Evolutionary conservation across 768 basidiomycete genomes (phyloP).

Genomic region (Albatrellus ellisii): DNA sequence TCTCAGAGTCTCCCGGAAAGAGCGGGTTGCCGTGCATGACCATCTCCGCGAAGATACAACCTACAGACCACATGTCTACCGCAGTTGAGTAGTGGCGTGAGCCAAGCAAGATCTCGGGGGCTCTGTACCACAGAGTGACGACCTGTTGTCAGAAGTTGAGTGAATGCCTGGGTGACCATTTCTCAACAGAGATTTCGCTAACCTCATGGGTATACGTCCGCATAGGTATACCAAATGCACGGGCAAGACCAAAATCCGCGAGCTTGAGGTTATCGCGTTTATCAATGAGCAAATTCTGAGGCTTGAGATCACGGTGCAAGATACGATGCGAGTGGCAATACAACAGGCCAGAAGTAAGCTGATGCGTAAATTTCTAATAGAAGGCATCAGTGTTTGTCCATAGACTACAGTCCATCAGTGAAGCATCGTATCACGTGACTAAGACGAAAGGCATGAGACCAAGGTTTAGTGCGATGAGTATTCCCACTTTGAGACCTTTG

Average conservation of each 20-base stretch:
- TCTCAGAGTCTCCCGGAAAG: conserved; percentile 99
- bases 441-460: not conserved
- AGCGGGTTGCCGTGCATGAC: conserved; percentile 80
- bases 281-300: conserved; percentile 42
- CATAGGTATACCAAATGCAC: conserved; percentile 90
- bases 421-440: too few relatives aligned
- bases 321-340: conserved; percentile 44
- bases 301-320: conserved; percentile 44
- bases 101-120: conserved; percentile 93
- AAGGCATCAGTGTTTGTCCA: not conserved
- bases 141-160: conserved; percentile 40
- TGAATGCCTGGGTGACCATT: conserved; percentile 1
- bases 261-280: conserved; percentile 38
- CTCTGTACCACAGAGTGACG: conserved; percentile 98
- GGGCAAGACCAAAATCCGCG: conserved; percentile 43
- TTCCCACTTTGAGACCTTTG: too few relatives aligned
- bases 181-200: conserved; percentile 13
- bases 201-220: conserved; percentile 99
- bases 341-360: conserved; percentile 80
- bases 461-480: too few relatives aligned
- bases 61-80: conserved; percentile 99
- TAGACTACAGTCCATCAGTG: not conserved
- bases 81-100: conserved; percentile 95
- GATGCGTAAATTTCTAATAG: conserved; percentile 89
- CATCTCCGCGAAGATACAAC: conserved; percentile 99